Evolutionary conservation across 352 stramenopile species (phyloP), one percentile per base, ranked within the genome.

Genomic region (Peronospora farinosa): DNA sequence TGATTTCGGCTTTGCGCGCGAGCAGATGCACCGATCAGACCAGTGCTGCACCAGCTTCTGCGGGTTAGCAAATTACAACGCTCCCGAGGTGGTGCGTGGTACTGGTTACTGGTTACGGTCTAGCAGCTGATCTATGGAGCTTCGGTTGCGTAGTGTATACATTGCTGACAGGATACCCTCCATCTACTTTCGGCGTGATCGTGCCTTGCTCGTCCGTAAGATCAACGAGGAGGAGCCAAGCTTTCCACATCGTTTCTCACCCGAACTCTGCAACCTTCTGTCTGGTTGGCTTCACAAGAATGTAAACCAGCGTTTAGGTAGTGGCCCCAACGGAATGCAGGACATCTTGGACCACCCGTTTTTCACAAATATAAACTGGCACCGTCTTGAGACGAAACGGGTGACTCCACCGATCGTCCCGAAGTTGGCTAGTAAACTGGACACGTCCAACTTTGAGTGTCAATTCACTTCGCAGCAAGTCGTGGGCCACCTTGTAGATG

Each of bases 131-230:
- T 48, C 38, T 92, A 19, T 95, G 84, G 84, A 93, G 84, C 56
- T 88, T 93, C 50, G 84, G 94, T 30, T 98, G 84, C 46, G 84
- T 95, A 8, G 62, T 95, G 12, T 94, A 82, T 55, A 80, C 92
- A 51, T 56, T 94, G 45, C 65, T 94, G 35, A 94, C 78, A 7
- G 84, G 84, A 8, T 89, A 86, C 41, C 81, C 84, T 38, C 84
- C 84, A 23, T 98, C 61, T 98, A 98, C 68, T 76, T 63, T 15
- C 78, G 72, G 10, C 65, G n/a, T n/a, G 75, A 88, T 54, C 84
- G 96, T 9, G 84, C 96, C 39, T 69, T 90, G 51, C 75, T 99
- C 25, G 99, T 98, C 61, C 85, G 95, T 52, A 98, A 98, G 68
- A 99, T 99, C 53, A 77, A 95, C 42, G 79, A 84, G 32, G 80